Percentiles rank a stretch among this genome's conserved stretches.
Evolutionary conservation across 495 filamentous ascomycete genomes (phyloP).

Genomic region (Melanomma pulvis-pyrius): DNA sequence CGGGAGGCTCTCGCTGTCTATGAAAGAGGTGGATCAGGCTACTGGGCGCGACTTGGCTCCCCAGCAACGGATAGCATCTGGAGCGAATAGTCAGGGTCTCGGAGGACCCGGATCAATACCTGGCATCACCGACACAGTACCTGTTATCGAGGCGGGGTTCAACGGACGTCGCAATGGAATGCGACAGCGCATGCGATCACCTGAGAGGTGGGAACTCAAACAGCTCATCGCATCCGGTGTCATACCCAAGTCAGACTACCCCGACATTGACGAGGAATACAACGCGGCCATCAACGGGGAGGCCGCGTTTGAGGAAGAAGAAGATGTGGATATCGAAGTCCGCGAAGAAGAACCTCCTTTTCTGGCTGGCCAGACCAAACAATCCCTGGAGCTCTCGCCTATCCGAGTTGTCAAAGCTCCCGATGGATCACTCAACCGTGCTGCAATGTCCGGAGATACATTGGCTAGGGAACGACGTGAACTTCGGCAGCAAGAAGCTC

Average conservation of each 20-base stretch:
- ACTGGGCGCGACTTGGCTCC: conserved; percentile 85
- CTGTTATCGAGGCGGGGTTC: conserved; percentile 65
- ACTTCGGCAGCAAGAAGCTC: conserved; percentile 81
- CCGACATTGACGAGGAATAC: conserved; percentile 93
- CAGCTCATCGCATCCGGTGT: conserved; percentile 95
- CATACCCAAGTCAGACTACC: conserved; percentile 86
- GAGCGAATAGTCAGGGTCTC: conserved; percentile 85
- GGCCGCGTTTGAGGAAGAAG: conserved; percentile 88
- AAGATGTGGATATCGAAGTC: conserved; percentile 97
- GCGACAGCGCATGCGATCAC: conserved; percentile 92
- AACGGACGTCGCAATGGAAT: conserved; percentile 58
- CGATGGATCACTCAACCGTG: conserved; percentile 91
- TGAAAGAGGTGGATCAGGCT: conserved; percentile 96
- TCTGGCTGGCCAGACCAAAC: conserved; percentile 92
- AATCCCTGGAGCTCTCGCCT: conserved; percentile 89
- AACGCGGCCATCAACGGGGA: conserved; percentile 83
- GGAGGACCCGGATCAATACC: conserved; percentile 51
- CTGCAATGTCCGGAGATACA: conserved; percentile 87
- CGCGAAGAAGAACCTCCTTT: conserved; percentile 96
- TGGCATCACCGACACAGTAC: conserved; percentile 54
- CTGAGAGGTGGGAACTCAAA: conserved; percentile 95
- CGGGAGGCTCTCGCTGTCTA: conserved; percentile 78
- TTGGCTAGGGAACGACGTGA: conserved; percentile 92
- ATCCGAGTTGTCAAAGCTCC: conserved; percentile 97
- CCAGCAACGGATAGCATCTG: conserved; percentile 79